Evolutionary conservation across 441 rosid genomes (phyloP), one percentile per base, ranked within the genome.

Genomic region (Gossypium davidsonii): DNA sequence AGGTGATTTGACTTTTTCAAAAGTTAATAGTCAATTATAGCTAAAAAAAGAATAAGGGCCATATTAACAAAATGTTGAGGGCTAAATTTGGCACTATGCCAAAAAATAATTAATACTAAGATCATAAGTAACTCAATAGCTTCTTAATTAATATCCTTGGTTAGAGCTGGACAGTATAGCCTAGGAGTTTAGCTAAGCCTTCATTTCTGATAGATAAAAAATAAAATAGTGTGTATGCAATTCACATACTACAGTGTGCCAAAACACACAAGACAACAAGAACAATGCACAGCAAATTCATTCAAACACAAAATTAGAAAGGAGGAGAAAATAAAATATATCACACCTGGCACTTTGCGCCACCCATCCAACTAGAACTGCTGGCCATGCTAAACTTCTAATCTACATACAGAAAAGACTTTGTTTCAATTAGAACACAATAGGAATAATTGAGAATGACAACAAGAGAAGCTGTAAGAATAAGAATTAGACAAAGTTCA

Each of bases 271-370:
- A 42, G 53, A 20, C 28, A 20, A 10, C 4, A 64, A 42, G 10
- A 64, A 42, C 10, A 48, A 49, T 28, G 44, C 42, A 67, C n/a
- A 25, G 23, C 59, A 67, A 9, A 23, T 53, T 26, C 55, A 67
- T 8, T 39, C 39, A 14, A 56, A 44, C 37, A 25, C 18, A 46
- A 31, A 31, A 44, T 59, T 44, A 57, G 17, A 4, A 23, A 11
- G 53, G 37, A 15, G 31, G 34, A 18, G 37, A 34, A 67, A 26
- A 67, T 3, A 51, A 15, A 26, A 70, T 12, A 17, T 60, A 62
- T 75, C 67, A 10, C 59, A 89, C 94, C 94, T 89, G 81, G 91
- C 91, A 83, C 94, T 89, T 79, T 88, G 94, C 83, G 94, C 87
- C 68, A 89, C 87, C 90, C 89, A 85, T 81, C 94, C 94, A 63